Percentiles rank a stretch among this genome's conserved stretches.
Evolutionary conservation across 768 basidiomycete species (phyloP).

Genomic region (Boletellus ananiceps): DNA sequence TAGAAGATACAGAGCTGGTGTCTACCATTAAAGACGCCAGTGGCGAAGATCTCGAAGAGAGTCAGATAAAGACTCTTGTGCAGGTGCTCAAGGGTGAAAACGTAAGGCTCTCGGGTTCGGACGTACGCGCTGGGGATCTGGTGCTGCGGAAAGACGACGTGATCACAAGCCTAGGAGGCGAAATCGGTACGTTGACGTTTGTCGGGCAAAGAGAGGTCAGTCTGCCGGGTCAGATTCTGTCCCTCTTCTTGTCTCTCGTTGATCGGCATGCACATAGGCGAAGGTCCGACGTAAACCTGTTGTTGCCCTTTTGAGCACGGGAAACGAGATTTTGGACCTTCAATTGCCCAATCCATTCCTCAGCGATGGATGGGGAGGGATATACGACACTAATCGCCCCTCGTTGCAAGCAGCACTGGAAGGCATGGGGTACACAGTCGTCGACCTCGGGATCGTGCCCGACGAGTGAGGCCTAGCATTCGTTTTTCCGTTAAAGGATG

Average conservation of each 20-base stretch:
- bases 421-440: slow-evolving; percentile 67
- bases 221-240: background rate
- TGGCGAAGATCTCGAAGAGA: slow-evolving; percentile 56
- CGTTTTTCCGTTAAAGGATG: background rate
- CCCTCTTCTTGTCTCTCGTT: background rate
- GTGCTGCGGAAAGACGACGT: slow-evolving; percentile 60
- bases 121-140: slow-evolving; percentile 62
- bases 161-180: slow-evolving; percentile 66
- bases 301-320: slow-evolving; percentile 81
- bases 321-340: slow-evolving; percentile 74
- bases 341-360: slow-evolving; percentile 37
- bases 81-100: slow-evolving; percentile 66
- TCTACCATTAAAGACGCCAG: slow-evolving; percentile 41
- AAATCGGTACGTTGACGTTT: slow-evolving; percentile 78
- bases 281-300: slow-evolving; percentile 65
- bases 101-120: slow-evolving; percentile 67
- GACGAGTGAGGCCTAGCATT: slow-evolving; percentile 51
- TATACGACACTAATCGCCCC: slow-evolving; percentile 86
- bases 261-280: slow-evolving; percentile 42
- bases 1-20: slow-evolving; percentile 83
- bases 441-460: slow-evolving; percentile 76
- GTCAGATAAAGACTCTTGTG: slow-evolving; percentile 61
- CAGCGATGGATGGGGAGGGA: slow-evolving; percentile 55
- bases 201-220: slow-evolving; percentile 68
- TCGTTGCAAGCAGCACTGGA: slow-evolving; percentile 66